Conservation (phyloP, 2,329 filamentous ascomycete species). For the Incumbomyces delicatus region DNA sequence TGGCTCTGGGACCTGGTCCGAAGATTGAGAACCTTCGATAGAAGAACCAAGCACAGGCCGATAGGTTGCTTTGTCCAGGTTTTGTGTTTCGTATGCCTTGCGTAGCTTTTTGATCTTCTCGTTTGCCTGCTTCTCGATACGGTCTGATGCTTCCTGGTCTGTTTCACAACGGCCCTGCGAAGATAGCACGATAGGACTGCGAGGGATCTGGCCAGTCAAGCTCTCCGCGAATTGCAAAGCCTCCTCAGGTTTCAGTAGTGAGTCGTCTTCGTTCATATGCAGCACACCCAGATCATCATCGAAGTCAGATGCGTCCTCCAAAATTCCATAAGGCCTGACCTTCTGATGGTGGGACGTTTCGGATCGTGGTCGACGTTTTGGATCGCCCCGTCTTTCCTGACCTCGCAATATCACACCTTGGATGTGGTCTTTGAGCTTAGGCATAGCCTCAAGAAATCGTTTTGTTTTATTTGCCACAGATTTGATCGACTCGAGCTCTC, state of each 20-base stretch:
- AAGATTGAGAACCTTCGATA: not conserved
- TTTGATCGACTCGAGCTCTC: conserved; percentile 24
- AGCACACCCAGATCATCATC: conserved; percentile 7
- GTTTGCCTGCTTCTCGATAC: not conserved
- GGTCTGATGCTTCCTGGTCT: not conserved
- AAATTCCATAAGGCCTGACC: conserved; percentile 10
- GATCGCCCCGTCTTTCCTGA: conserved; percentile 22
- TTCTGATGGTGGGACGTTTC: not conserved
- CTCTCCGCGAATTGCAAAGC: conserved; percentile 1
- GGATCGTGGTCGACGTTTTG: conserved; percentile 9
- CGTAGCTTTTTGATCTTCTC: not conserved
- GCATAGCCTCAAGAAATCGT: conserved; percentile 28
- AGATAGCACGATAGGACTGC: conserved; percentile 1
- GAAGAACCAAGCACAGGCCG: not conserved
- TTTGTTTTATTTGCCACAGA: conserved; percentile 29
- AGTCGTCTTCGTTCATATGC: not conserved
- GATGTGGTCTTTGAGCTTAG: conserved; percentile 31
- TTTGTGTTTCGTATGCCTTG: not conserved
- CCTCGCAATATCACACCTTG: conserved; percentile 32
- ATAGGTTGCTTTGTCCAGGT: not conserved
- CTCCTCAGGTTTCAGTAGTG: not conserved
- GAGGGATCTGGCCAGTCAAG: conserved; percentile 3
- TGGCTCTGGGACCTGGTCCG: too few species aligned
- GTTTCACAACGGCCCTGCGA: not conserved
- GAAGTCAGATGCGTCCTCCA: conserved; percentile 12